Conservation (phyloP, 2,329 filamentous ascomycete species). For the Clarireedia monteithiana region DNA sequence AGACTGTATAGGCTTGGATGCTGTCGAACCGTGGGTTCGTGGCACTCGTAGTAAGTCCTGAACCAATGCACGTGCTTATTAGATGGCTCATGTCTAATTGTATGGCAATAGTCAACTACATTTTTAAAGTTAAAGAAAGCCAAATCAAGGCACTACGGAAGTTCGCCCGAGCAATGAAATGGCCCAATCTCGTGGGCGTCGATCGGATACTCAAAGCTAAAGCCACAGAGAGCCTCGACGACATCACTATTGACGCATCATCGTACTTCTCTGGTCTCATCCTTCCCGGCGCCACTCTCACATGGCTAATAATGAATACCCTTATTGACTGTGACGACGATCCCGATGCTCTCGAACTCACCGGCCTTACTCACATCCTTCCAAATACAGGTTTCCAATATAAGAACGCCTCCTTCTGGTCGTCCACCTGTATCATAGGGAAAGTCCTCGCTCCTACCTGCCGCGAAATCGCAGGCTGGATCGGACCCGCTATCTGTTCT, state of each 20-base stretch:
- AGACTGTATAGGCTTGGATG: slow-evolving; percentile 56
- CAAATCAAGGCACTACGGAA: slow-evolving; percentile 62
- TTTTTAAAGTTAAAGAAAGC: slow-evolving; percentile 55
- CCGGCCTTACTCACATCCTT: slow-evolving; percentile 59
- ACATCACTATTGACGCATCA: slow-evolving; percentile 62
- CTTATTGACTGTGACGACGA: slow-evolving; percentile 69
- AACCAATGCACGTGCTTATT: not conserved
- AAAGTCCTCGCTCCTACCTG: slow-evolving; percentile 70
- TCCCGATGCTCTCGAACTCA: slow-evolving; percentile 54
- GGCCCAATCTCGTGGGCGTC: slow-evolving; percentile 63
- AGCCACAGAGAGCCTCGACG: slow-evolving; percentile 42
- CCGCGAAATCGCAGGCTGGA: slow-evolving; percentile 63
- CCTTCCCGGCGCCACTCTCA: slow-evolving; percentile 60
- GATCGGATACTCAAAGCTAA: slow-evolving; percentile 53
- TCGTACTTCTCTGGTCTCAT: slow-evolving; percentile 71
- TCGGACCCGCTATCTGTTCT: slow-evolving; percentile 63
- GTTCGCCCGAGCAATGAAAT: slow-evolving; percentile 67
- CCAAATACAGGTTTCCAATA: slow-evolving; percentile 71
- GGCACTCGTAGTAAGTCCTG: slow-evolving; percentile 28
- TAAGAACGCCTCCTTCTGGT: slow-evolving; percentile 72
- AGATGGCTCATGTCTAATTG: slow-evolving; percentile 7
- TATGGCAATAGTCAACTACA: slow-evolving; percentile 39
- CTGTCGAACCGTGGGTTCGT: slow-evolving; percentile 40
- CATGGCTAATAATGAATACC: slow-evolving; percentile 72
- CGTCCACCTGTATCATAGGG: slow-evolving; percentile 61